These are phyloP conservation scores for Lipomyces sp. DNA, from an alignment of 805 yeast species.

Conservation along the genomic window DNA sequence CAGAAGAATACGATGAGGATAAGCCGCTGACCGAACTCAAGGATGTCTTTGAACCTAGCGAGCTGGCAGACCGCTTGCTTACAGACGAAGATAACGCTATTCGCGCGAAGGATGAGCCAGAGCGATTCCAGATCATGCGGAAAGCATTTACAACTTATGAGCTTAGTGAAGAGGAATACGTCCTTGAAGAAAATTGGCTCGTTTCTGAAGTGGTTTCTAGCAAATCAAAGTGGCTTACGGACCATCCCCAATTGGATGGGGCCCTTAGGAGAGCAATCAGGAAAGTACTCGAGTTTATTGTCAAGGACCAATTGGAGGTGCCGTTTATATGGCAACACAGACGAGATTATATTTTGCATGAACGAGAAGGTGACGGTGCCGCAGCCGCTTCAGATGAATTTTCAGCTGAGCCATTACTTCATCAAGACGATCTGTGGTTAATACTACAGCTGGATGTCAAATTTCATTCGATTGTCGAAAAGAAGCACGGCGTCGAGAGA, in stretches of 20 bases:
- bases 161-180: slow-evolving; percentile 69
- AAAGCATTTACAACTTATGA: slow-evolving; percentile 64
- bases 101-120: slow-evolving; percentile 87
- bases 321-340: slow-evolving; percentile 96
- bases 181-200: slow-evolving; percentile 79
- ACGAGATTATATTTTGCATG: slow-evolving; percentile 77
- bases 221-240: slow-evolving; percentile 54
- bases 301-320: slow-evolving; percentile 82
- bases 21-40: slow-evolving; percentile 52
- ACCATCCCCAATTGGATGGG: slow-evolving; percentile 47
- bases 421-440: slow-evolving; percentile 91
- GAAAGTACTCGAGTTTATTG: slow-evolving; percentile 69
- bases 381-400: slow-evolving; percentile 35
- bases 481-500: slow-evolving; percentile 64
- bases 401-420: slow-evolving; percentile 41
- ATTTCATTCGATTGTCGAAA: slow-evolving; percentile 80
- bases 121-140: slow-evolving; percentile 82
- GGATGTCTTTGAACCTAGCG: slow-evolving; percentile 94
- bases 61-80: slow-evolving; percentile 84
- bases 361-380: slow-evolving; percentile 50
- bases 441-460: slow-evolving; percentile 85
- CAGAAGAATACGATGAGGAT: slow-evolving; percentile 45
- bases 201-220: slow-evolving; percentile 64
- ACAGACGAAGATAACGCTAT: slow-evolving; percentile 91
- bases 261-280: slow-evolving; percentile 69